These are phyloP conservation scores for Hyaloscypha variabilis DNA, from an alignment of 495 filamentous ascomycete genomes.

Conservation along the genomic window DNA sequence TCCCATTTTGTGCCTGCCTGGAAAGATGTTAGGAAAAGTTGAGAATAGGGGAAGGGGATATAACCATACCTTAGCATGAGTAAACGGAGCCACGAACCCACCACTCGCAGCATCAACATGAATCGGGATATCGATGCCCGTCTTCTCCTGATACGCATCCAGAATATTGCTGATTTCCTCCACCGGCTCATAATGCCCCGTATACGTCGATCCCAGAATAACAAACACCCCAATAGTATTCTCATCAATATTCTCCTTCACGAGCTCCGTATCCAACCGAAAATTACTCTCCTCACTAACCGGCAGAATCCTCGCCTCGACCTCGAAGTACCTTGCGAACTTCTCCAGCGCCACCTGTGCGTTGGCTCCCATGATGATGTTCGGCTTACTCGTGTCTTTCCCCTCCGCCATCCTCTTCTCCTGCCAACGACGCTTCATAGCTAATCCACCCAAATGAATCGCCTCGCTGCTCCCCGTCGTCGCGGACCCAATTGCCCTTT, in stretches of 20 bases:
- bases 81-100: conserved; percentile 76
- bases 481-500: conserved; percentile 71
- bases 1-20: no score
- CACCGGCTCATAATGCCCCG: conserved; percentile 77
- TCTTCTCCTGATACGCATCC: conserved; percentile 65
- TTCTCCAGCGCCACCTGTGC: conserved; percentile 79
- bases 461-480: conserved; percentile 77
- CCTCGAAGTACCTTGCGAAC: conserved; percentile 76
- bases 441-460: conserved; percentile 73
- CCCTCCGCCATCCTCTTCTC: conserved; percentile 61
- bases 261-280: conserved; percentile 63
- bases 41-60: no score
- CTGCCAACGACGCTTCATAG: conserved; percentile 81
- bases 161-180: conserved; percentile 67
- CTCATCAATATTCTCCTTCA: conserved; percentile 70
- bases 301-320: conserved; percentile 70
- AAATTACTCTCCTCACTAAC: conserved; percentile 65
- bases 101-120: conserved; percentile 77
- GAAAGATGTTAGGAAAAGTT: no score
- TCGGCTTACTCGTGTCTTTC: conserved; percentile 64
- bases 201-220: conserved; percentile 75
- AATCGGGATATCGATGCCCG: conserved; percentile 69
- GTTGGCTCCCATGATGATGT: conserved; percentile 80
- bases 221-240: conserved; percentile 81
- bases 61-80: conserved; percentile 56